Conservation (phyloP, 2,329 filamentous ascomycete genomes). For the Teratosphaeria gauchensis region DNA sequence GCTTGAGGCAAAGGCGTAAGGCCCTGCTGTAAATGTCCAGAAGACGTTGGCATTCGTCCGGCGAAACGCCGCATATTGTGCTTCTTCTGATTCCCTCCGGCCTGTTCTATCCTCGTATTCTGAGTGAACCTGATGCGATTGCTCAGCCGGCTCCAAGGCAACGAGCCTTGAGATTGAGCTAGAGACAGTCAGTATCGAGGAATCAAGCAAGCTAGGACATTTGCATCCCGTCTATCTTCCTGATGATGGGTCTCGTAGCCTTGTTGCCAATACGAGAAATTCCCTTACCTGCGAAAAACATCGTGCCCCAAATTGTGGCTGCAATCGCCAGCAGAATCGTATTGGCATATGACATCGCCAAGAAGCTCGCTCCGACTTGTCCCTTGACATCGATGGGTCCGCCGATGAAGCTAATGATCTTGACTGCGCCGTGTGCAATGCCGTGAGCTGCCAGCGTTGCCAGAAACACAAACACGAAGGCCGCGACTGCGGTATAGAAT, state of each 20-base stretch:
- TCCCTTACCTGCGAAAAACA: constrained; percentile 2
- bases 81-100: not conserved
- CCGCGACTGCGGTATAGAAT: constrained; percentile 41
- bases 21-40: not conserved
- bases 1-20: not conserved
- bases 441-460: constrained; percentile 69
- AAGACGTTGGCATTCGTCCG: not conserved
- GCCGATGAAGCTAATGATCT: constrained; percentile 46
- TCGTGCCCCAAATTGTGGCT: constrained; percentile 9
- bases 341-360: constrained; percentile 51
- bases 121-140: not conserved
- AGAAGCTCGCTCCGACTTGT: constrained; percentile 44
- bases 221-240: not conserved
- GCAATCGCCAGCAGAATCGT: constrained; percentile 26
- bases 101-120: not conserved
- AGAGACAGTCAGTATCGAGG: not conserved
- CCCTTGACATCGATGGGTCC: constrained; percentile 40
- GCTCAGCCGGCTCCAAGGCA: not conserved
- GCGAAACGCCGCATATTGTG: not conserved
- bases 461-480: constrained; percentile 53
- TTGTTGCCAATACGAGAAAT: not conserved
- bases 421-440: constrained; percentile 43
- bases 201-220: not conserved
- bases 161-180: not conserved
- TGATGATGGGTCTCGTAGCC: not conserved